phyloP scores from a whole-genome alignment of 2,329 filamentous ascomycete species.

The Fusarium ramigenum region DNA sequence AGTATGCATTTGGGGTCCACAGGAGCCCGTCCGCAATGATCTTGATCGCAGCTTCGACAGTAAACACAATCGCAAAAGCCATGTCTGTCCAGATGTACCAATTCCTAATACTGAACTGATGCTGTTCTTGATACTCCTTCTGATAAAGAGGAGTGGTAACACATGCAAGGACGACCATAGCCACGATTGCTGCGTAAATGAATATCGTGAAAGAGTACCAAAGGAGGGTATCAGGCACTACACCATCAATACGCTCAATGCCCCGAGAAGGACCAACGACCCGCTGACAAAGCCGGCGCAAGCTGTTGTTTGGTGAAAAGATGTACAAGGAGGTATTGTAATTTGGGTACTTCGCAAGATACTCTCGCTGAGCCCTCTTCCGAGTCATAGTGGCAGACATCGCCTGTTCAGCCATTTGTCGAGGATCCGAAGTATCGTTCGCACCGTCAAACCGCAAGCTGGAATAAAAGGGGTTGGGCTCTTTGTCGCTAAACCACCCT shows the following conservation, averaged over 20 bases:
- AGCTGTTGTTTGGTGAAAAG: constrained; percentile 79
- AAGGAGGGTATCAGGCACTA: constrained; percentile 85
- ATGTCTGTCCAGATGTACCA: constrained; percentile 98
- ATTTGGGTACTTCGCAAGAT: constrained; percentile 82
- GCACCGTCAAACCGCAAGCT: constrained; percentile 73
- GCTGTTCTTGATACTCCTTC: constrained; percentile 78
- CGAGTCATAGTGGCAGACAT: constrained; percentile 84
- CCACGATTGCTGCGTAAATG: constrained; percentile 91
- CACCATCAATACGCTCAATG: constrained; percentile 84
- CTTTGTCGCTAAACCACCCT: constrained; percentile 67
- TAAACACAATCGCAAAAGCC: constrained; percentile 88
- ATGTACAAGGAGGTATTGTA: constrained; percentile 95
- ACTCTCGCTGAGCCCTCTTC: constrained; percentile 90
- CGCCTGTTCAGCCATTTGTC: constrained; percentile 89
- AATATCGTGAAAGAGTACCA: constrained; percentile 96
- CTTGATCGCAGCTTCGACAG: constrained; percentile 87
- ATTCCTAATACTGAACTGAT: constrained; percentile 70
- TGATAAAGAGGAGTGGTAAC: constrained; percentile 95
- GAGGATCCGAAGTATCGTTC: constrained; percentile 83
- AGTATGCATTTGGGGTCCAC: constrained; percentile 97
- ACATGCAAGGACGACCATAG: constrained; percentile 97
- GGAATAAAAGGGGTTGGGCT: constrained; percentile 96
- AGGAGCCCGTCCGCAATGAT: constrained; percentile 94
- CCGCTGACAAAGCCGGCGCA: constrained; percentile 85
- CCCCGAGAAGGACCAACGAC: constrained; percentile 93